These are phyloP conservation scores for Amylocystis lapponica DNA, from an alignment of 768 basidiomycete genomes.

Conservation along the genomic window DNA sequence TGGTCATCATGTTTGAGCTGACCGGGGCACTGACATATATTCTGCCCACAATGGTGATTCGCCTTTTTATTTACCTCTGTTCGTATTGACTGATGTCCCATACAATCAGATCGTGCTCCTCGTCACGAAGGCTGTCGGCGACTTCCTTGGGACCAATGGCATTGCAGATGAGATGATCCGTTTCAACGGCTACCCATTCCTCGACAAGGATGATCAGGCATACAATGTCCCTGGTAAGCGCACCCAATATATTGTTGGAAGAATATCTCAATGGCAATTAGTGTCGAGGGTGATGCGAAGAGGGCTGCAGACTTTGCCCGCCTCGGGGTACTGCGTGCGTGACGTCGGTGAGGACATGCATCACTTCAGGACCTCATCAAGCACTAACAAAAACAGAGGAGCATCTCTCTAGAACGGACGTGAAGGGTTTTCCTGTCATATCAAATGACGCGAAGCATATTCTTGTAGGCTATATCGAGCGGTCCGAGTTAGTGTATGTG, in stretches of 20 bases:
- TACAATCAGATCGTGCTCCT: conserved; percentile 81
- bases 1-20: conserved; percentile 99
- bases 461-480: conserved; percentile 83
- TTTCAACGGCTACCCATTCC: conserved; percentile 95
- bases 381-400: conserved; percentile 42
- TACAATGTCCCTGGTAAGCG: conserved; percentile 80
- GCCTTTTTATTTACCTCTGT: neutral
- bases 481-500: conserved; percentile 80
- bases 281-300: conserved; percentile 89
- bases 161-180: conserved; percentile 97
- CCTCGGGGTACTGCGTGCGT: conserved; percentile 67
- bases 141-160: conserved; percentile 87
- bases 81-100: conserved; percentile 7
- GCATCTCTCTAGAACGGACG: conserved; percentile 62
- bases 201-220: conserved; percentile 92
- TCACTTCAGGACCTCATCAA: too few relatives aligned
- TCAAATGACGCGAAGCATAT: conserved; percentile 51
- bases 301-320: conserved; percentile 67
- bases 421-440: conserved; percentile 91
- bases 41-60: conserved; percentile 88
- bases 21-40: conserved; percentile 97
- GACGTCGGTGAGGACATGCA: conserved; percentile 65
- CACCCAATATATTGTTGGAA: neutral
- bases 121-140: conserved; percentile 95
- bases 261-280: conserved; percentile 21